Evolutionary conservation across 2,329 filamentous ascomycete species (phyloP), one percentile per base, ranked within the genome.

Genomic region (Alternaria sp.): DNA sequence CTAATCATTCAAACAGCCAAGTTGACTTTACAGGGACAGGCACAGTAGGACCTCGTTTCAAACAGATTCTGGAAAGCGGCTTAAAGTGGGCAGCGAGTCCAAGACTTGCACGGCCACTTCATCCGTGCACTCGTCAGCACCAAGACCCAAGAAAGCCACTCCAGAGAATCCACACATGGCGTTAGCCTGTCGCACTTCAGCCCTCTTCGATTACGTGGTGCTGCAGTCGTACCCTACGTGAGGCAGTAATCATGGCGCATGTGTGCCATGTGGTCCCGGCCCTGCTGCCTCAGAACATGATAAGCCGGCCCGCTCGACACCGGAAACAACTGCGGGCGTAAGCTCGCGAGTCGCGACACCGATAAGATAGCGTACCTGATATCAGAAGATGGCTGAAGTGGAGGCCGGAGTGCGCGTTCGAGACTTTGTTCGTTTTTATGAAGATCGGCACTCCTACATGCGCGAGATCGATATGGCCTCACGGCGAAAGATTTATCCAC

Each of bases 121-220:
- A 44, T 40, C 26, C 44, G 26, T 63, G 44, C 51, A 30, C 28
- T 46, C 43, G 36, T 56, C 43, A 43, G 50, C 30, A 56, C 30
- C 40, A 53, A 53, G 26, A 57, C 43, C 45, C 57, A 26, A 58
- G 59, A 26, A 52, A 54, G 55, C 49, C 47, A 52, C 61, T 63
- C 46, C 52, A 46, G 47, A 49, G 36, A 43, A 21, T 50, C 51
- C 63, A 55, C 58, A 52, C 25, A 51, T 58, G 40, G 30, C 53
- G 52, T 62, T 28, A 51, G 47, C 26, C 40, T 26, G 43, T 21
- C 45, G 32, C 53, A 40, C 49, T 58, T 65, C 49, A 66, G 65
- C 67, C 67, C 44, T 63, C 32, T 57, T 43, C 43, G 62, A 69
- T 70, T 68, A 71, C 66, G 64, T 65, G 58, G 62, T 43, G 54